phyloP scores from a whole-genome alignment of 2,329 filamentous ascomycete genomes.

The Penicillium sp. region DNA sequence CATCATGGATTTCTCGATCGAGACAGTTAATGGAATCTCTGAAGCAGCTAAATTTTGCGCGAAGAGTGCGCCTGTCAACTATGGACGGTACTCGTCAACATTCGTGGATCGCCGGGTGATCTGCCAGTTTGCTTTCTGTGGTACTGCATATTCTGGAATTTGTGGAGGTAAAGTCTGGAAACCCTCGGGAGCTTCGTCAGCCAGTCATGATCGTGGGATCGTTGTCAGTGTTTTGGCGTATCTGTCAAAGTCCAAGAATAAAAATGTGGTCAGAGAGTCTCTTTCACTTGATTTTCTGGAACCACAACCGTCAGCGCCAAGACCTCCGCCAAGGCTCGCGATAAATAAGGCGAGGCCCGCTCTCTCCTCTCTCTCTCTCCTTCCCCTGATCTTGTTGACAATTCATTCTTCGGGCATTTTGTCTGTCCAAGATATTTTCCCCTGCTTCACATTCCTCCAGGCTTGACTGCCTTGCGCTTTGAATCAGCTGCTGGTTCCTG shows the following conservation, averaged over 20 bases:
- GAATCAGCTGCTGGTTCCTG: conserved; percentile 30
- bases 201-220: background rate
- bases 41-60: conserved; percentile 11
- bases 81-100: conserved; percentile 9
- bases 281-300: background rate
- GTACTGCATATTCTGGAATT: background rate
- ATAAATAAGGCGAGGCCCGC: conserved; percentile 21
- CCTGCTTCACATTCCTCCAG: conserved; percentile 10
- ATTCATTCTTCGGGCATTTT: conserved; percentile 2
- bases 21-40: conserved; percentile 4
- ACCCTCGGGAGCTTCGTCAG: background rate
- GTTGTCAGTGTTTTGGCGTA: background rate
- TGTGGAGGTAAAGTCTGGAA: background rate
- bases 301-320: background rate
- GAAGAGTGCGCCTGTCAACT: conserved; percentile 15
- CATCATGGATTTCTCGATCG: conserved; percentile 11
- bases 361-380: background rate
- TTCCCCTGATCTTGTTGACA: conserved; percentile 8
- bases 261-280: background rate
- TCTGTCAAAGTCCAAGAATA: background rate
- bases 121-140: background rate
- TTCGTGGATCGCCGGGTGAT: conserved; percentile 17
- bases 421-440: conserved; percentile 10
- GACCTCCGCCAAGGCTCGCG: conserved; percentile 18
- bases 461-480: conserved; percentile 23